Base-by-base conservation (phyloP, 225 moss, liverwort and hornwort genomes). In the Bryum argenteum region DNA sequence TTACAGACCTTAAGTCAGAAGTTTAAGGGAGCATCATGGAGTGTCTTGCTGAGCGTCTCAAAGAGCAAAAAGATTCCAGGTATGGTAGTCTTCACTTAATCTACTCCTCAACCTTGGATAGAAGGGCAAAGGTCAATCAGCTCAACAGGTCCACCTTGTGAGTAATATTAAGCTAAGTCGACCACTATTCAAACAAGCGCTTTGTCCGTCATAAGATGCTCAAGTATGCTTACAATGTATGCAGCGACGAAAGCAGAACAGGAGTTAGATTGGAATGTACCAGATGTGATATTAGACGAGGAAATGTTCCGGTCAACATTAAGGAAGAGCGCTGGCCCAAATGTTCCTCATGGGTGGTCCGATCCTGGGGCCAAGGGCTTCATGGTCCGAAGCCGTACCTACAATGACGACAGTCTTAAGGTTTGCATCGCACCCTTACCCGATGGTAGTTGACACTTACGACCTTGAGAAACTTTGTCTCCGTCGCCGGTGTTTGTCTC, bases 351-450 rank as follows among this genome's bases (percentile, higher is more conserved):
- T 81, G 90, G 92, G 26, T 92, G 92, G 92, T 92, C 88, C 42
- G 81, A 90, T 72, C 90, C 92, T 41, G 80, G 92, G 68, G 88
- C 75, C 11, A 86, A 84, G 76, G 86, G 88, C 17, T 92, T 92
- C 64, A 90, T 92, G 82, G 88, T 92, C 65, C 88, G 90, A 60
- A 82, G 90, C 41, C 58, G 65, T 43, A 84, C 88, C 21, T 92
- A 90, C 60, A 88, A 84, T 52, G 37, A 73, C 50, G 92, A 90
- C 66, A 80, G 77, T 58, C 87, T 92, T 17, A 92, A 92, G 90
- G 92, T 86, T 76, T 55, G 66, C 52, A 22, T 40, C 28, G 11
- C 57, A 64, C 10, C 74, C 61, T 42, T 65, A 52, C 43, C 52
- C 67, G 47, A 9, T 52, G 53, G 65, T 57, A 33, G 57, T 14